A percentile compares a stretch with the other conserved stretches of the same genome.
These are phyloP conservation scores for Eucalyptus tenuipes DNA, from an alignment of 345 rosid genomes.

Conservation along the genomic window DNA sequence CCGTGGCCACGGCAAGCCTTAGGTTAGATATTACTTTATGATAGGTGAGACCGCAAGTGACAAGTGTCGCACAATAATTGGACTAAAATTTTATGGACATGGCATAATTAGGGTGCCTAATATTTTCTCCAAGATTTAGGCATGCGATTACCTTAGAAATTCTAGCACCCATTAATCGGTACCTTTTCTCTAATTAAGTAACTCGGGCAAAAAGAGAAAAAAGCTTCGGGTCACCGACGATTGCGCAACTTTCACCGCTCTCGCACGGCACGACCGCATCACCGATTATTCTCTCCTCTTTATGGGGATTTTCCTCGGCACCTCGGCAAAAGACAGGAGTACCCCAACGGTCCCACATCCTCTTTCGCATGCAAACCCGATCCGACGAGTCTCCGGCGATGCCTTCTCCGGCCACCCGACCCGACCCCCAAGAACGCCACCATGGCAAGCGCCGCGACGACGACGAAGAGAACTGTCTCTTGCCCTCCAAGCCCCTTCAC, in stretches of 20 bases:
- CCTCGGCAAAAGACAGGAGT: not conserved
- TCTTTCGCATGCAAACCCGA: not conserved
- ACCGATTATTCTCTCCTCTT: not conserved
- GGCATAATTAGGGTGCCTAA: too few relatives aligned
- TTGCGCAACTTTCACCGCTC: not conserved
- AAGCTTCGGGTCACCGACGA: not conserved
- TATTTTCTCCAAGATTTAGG: not conserved
- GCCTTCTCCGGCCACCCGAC: not conserved
- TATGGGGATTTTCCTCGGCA: not conserved
- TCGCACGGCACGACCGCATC: not conserved
- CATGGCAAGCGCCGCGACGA: not conserved
- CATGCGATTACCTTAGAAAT: too few relatives aligned
- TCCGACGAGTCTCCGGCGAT: not conserved
- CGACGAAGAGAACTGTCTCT: not conserved
- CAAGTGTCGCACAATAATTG: too few relatives aligned
- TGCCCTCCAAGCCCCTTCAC: not conserved
- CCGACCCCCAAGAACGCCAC: not conserved
- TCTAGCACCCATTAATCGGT: not conserved
- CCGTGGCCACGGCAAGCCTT: accelerated
- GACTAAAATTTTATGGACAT: too few relatives aligned
- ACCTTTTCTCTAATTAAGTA: not conserved
- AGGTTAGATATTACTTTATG: not conserved
- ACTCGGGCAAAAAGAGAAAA: not conserved
- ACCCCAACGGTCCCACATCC: not conserved
- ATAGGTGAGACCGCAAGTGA: too few relatives aligned